Evolutionary conservation across 75 land plant species (phyloP).

Genomic region (Cunninghamia lanceolata): DNA sequence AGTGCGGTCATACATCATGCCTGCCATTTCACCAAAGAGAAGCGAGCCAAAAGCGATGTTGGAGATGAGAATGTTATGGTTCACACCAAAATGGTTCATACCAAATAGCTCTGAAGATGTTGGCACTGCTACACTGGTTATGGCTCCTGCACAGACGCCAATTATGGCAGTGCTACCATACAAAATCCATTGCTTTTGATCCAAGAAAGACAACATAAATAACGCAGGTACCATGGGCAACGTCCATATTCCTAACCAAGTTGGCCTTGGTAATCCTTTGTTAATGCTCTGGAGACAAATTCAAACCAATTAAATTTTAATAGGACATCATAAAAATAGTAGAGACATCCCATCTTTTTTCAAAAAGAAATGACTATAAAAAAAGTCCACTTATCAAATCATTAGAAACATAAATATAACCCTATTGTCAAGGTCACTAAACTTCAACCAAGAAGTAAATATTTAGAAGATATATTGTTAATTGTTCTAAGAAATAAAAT

Average conservation of each 20-base stretch:
- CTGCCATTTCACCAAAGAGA: conserved; percentile 59
- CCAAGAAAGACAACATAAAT: conserved; percentile 28
- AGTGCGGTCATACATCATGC: conserved; percentile 43
- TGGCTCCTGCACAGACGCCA: conserved; percentile 59
- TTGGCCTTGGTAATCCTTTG: conserved; percentile 45
- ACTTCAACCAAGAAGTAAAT: no score
- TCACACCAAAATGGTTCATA: conserved; percentile 44
- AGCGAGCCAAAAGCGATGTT: conserved; percentile 70
- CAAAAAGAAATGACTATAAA: no score
- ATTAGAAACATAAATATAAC: no score
- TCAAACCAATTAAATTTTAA: background rate
- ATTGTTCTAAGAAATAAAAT: no score
- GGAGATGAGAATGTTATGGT: conserved; percentile 69
- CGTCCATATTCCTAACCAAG: conserved; percentile 56
- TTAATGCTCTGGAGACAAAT: conserved; percentile 24
- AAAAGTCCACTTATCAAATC: no score
- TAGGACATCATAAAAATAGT: background rate
- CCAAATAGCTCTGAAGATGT: conserved; percentile 70
- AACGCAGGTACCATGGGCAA: conserved; percentile 51
- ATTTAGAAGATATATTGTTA: no score
- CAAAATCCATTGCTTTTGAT: conserved; percentile 15
- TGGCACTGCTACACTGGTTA: conserved; percentile 58
- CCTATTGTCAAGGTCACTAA: no score
- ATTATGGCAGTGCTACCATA: conserved; percentile 31
- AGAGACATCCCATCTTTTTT: no score